Percentiles rank a stretch among this genome's conserved stretches.
Conservation (phyloP, 768 basidiomycete genomes). For the Suillus variegatus region DNA sequence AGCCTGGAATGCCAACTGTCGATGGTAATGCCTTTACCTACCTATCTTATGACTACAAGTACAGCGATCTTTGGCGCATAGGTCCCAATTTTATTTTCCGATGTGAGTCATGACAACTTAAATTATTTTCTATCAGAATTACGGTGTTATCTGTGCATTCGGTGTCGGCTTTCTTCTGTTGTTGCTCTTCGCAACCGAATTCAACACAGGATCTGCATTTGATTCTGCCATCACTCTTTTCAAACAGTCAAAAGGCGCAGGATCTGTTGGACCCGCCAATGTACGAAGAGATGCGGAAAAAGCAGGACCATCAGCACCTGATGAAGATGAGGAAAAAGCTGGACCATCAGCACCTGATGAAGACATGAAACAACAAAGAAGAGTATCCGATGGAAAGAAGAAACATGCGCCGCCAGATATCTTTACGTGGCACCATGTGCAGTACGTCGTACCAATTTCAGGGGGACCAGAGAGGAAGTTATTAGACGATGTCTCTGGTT, state of each 20-base stretch:
- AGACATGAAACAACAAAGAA: background rate
- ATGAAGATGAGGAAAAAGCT: no score
- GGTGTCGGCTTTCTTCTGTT: slow-evolving; percentile 54
- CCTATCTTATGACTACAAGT: slow-evolving; percentile 43
- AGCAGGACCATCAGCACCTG: slow-evolving; percentile 14
- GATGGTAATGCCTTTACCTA: slow-evolving; percentile 58
- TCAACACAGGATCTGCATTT: slow-evolving; percentile 39
- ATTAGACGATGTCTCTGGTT: slow-evolving; percentile 76
- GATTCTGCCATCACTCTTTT: slow-evolving; percentile 56
- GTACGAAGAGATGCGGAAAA: slow-evolving; percentile 32
- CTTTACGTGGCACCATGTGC: slow-evolving; percentile 80
- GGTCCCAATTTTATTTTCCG: slow-evolving; percentile 13
- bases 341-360: background rate
- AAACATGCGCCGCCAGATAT: slow-evolving; percentile 44
- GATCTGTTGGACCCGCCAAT: slow-evolving; percentile 18
- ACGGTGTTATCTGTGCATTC: slow-evolving; percentile 72
- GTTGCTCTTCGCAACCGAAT: slow-evolving; percentile 63
- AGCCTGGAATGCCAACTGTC: slow-evolving; percentile 60
- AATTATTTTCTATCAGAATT: slow-evolving; percentile 44
- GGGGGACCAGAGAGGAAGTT: slow-evolving; percentile 46
- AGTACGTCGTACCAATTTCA: slow-evolving; percentile 53
- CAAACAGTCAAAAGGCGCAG: slow-evolving; percentile 52
- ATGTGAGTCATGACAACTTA: background rate
- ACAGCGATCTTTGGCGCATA: slow-evolving; percentile 52
- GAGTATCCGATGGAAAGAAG: slow-evolving; percentile 18